A percentile compares a stretch with the other conserved stretches of the same genome.
Conservation (phyloP, 2,329 filamentous ascomycete genomes). For the Grosmannia penicillata region DNA sequence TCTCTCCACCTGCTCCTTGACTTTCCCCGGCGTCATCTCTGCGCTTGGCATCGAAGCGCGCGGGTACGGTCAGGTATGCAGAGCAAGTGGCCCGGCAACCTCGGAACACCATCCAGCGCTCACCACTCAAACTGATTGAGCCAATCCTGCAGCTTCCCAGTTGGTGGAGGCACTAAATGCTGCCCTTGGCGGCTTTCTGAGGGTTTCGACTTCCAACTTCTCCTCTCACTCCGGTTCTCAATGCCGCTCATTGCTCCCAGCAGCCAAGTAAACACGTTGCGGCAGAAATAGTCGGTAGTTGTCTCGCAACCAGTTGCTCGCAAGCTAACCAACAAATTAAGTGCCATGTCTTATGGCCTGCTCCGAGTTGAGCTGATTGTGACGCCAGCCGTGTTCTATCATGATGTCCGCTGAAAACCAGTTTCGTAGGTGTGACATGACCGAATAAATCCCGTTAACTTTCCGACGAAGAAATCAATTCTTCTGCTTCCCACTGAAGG, state of each 20-base stretch:
- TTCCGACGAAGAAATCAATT: conserved; percentile 16
- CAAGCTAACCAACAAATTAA: too few species aligned
- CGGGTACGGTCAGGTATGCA: too few species aligned
- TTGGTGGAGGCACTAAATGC: too few species aligned
- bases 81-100: too few species aligned
- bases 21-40: neutral
- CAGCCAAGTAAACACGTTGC: too few species aligned
- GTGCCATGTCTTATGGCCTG: too few species aligned
- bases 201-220: neutral
- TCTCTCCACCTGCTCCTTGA: neutral
- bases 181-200: neutral
- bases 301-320: conserved; percentile 4
- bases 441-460: neutral
- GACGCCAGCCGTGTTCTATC: neutral
- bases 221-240: neutral
- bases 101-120: too few species aligned
- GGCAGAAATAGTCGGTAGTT: too few species aligned
- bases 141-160: too few species aligned
- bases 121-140: too few species aligned
- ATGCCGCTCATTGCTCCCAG: too few species aligned
- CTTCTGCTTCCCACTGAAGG: conserved; percentile 31
- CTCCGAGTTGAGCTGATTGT: neutral
- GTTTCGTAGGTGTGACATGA: neutral
- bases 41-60: too few species aligned
- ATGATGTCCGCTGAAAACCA: neutral